Percentiles rank a stretch among this genome's conserved stretches.
Conservation (phyloP, 148 eudicot species). For the Chenopodium suecicum region DNA sequence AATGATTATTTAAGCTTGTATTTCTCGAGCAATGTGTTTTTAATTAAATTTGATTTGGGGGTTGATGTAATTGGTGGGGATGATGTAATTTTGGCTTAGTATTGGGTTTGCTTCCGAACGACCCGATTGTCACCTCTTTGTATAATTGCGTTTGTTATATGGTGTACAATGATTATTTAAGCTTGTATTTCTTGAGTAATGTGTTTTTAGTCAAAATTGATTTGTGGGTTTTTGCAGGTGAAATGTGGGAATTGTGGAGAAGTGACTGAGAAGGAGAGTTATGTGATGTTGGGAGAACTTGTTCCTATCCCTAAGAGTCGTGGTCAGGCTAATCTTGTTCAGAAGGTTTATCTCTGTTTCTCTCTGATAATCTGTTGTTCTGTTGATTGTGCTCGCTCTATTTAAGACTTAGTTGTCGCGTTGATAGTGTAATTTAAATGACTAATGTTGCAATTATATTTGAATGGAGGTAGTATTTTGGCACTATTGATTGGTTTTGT, state of each 20-base stretch:
- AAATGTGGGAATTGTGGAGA: constrained; percentile 90
- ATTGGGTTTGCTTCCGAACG: too few relatives aligned
- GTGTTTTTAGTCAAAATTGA: neutral
- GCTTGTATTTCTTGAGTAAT: too few relatives aligned
- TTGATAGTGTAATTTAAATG: neutral
- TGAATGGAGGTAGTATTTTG: neutral
- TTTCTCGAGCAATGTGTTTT: neutral
- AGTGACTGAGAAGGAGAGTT: constrained; percentile 66
- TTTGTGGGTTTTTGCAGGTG: constrained; percentile 41
- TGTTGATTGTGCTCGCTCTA: neutral
- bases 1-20: too few relatives aligned
- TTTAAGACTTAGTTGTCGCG: too few relatives aligned
- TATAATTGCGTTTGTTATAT: too few relatives aligned
- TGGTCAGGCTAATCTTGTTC: constrained; percentile 60
- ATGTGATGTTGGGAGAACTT: constrained; percentile 58
- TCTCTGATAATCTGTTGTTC: neutral
- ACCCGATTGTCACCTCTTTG: too few relatives aligned
- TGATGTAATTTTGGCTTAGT: neutral
- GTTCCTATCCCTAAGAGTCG: constrained; percentile 51
- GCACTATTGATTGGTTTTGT: neutral
- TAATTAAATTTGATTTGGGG: neutral
- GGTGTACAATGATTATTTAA: too few relatives aligned
- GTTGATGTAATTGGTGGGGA: too few relatives aligned
- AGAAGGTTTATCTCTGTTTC: constrained; percentile 52
- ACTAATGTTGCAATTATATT: too few relatives aligned